A percentile compares a stretch with the other conserved stretches of the same genome.
Conservation (phyloP, 2,329 filamentous ascomycete genomes). For the Chalaropsis thielavioides region DNA sequence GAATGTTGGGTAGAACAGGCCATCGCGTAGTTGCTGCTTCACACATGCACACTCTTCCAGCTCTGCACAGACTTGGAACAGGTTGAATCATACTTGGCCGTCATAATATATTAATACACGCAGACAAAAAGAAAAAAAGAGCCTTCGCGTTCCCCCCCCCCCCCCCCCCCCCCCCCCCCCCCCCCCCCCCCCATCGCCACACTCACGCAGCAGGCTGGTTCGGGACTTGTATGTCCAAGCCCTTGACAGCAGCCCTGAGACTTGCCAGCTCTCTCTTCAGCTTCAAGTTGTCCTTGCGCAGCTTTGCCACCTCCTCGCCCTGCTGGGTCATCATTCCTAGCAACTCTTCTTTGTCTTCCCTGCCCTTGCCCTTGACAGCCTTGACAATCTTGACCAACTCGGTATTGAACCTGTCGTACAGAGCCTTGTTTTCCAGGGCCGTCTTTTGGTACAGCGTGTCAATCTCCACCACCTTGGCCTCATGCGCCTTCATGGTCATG, state of each 20-base stretch:
- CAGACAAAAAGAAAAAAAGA: background rate
- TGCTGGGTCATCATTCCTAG: conserved; percentile 55
- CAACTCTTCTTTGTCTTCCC: conserved; percentile 67
- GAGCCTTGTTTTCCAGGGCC: conserved; percentile 78
- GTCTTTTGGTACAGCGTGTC: conserved; percentile 82
- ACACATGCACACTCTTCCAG: background rate
- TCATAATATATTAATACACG: conserved; percentile 18
- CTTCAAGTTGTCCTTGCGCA: conserved; percentile 75
- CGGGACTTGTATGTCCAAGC: conserved; percentile 12
- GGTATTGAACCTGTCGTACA: conserved; percentile 86
- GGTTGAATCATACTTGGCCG: conserved; percentile 7
- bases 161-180: background rate
- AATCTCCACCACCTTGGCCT: conserved; percentile 65
- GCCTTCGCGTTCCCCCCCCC: background rate
- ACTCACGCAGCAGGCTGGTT: background rate
- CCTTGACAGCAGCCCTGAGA: conserved; percentile 37
- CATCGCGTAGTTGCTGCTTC: conserved; percentile 21
- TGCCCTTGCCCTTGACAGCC: conserved; percentile 55
- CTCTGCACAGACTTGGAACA: conserved; percentile 22
- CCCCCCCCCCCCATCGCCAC: too few species aligned
- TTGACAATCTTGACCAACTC: conserved; percentile 73
- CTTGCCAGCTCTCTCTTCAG: conserved; percentile 72
- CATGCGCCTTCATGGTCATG: conserved; percentile 54
- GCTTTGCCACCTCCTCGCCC: conserved; percentile 59
- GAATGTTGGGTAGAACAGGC: conserved; percentile 53